Base-by-base conservation (phyloP, 257 asterid genomes). In the Ligustrum vulgare region DNA sequence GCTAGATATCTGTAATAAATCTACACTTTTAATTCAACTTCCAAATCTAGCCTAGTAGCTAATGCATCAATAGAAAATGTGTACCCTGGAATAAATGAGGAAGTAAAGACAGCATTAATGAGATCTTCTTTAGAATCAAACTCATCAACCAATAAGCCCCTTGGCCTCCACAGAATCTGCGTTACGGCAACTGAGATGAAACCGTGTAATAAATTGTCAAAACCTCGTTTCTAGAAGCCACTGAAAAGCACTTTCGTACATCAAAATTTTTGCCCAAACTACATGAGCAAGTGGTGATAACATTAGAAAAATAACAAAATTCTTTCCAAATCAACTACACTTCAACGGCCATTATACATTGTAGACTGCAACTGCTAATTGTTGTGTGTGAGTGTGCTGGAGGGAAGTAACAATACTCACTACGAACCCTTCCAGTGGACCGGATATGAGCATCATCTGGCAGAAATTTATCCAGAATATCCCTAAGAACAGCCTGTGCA, bases 81-180 rank as follows among this genome's bases (percentile, higher is more conserved):
- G 72, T 87, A 94, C 99, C 98, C 99, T 0, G 99, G 98, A 77
- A 92, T 89, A 77, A 92, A 94, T 20, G 99, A 94, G 72, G 99
- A 94, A 60, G 99, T 92, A 82, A 94, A 62, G 72, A 94, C 94
- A 6, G 99, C 99, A 81, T 92, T 80, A 72, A 94, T 92, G 54
- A 92, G 91, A 83, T 94, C 98, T 78, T 94, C 98, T 81, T 85
- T 92, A 23, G 99, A 94, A 87, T 94, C 99, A 82, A 89, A 94
- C 70, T 92, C 90, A 81, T 94, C 99, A 58, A 94, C 92, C 28
- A 94, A 86, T 73, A 94, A 85, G 54, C 98, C 98, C 83, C 96
- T 88, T 5, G 99, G 98, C 85, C 96, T 89, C 99, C 99, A 94
- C 54, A 91, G 84, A 66, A 94, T 83, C 94, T 92, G 96, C 34